Base-by-base conservation (phyloP, 140 eudicot species). In the Cichorium intybus region DNA sequence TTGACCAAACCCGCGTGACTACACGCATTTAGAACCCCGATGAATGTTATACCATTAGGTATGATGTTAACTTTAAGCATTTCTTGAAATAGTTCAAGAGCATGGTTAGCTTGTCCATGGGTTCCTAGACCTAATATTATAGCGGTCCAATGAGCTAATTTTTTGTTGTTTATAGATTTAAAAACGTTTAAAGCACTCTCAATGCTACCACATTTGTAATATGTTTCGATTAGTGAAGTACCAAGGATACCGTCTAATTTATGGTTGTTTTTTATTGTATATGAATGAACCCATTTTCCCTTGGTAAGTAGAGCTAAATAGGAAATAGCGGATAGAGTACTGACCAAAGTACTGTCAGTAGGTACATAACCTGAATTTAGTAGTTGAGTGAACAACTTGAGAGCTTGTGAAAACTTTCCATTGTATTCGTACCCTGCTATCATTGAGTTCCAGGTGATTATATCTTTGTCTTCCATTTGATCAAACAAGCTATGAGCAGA, bases 401-500 rank as follows among this genome's bases (percentile, higher is more conserved):
- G 31, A 43, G 84, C 82, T 57, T 79, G 82, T 4, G 22, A 27
- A 63, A 64, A 53, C 34, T 69, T 56, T 26, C 69, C 71, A 39
- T 75, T 82, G 59, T 16, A 18, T 50, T 70, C 79, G 59, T 71
- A 72, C 71, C 85, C 82, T 7, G 73, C 58, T 3, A 70, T 75
- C 81, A 82, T 74, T 10, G 77, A 54, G 53, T 70, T 78, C 79
- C 81, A 75, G 0, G 85, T 70, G 24, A 82, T 66, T 26, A 82
- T 47, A 55, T 80, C 95, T 60, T 71, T 80, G 1, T 73, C 60
- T 0, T 61, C 70, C 60, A 80, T 73, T 11, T 78, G 68, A 23
- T 87, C 88, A 75, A 90, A 90, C 84, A 90, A 74, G 18, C 23
- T 15, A 63, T 84, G 68, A 0, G 97, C 97, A 1, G 81, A 69